phyloP scores from a whole-genome alignment of 768 basidiomycete species.

The Boletus rubropictus region DNA sequence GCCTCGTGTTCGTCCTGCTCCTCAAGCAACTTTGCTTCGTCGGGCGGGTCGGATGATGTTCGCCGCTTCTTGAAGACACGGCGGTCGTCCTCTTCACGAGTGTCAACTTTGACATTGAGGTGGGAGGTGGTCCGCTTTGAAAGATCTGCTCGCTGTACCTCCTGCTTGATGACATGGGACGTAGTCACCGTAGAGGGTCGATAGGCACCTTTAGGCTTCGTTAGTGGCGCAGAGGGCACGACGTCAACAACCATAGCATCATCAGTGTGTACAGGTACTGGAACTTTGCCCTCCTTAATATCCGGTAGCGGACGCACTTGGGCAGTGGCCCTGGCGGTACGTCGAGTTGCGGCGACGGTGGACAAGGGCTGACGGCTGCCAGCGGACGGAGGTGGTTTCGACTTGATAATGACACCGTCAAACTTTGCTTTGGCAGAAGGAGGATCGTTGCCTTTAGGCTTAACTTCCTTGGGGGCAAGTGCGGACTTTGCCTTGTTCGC shows the following conservation, averaged over 20 bases:
- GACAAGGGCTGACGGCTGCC: slow-evolving; percentile 50
- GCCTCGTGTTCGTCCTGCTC: slow-evolving; percentile 33
- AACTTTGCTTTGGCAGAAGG: slow-evolving; percentile 44
- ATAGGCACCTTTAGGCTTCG: slow-evolving; percentile 5
- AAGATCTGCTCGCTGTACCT: slow-evolving; percentile 25
- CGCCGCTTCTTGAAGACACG: slow-evolving; percentile 71
- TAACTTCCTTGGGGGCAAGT: slow-evolving; percentile 35
- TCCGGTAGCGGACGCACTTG: slow-evolving; percentile 24
- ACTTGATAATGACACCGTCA: slow-evolving; percentile 60
- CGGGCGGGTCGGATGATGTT: slow-evolving; percentile 61
- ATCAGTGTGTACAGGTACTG: slow-evolving; percentile 33
- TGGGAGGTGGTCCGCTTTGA: slow-evolving; percentile 31
- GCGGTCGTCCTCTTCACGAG: slow-evolving; percentile 49
- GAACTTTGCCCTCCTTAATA: slow-evolving; percentile 25
- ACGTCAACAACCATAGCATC: slow-evolving; percentile 51
- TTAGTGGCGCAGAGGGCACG: slow-evolving; percentile 23
- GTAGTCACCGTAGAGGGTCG: slow-evolving; percentile 28
- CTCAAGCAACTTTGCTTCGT: slow-evolving; percentile 39
- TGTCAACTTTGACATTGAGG: slow-evolving; percentile 31
- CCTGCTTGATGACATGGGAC: slow-evolving; percentile 25
- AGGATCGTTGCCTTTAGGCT: slow-evolving; percentile 51
- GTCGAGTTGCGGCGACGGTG: slow-evolving; percentile 43
- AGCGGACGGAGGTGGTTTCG: slow-evolving; percentile 31
- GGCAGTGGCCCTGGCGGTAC: slow-evolving; percentile 29
- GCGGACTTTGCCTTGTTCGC: slow-evolving; percentile 34